Conservation (phyloP, 1,284 basidiomycete species). For the Ganoderma sp. region DNA sequence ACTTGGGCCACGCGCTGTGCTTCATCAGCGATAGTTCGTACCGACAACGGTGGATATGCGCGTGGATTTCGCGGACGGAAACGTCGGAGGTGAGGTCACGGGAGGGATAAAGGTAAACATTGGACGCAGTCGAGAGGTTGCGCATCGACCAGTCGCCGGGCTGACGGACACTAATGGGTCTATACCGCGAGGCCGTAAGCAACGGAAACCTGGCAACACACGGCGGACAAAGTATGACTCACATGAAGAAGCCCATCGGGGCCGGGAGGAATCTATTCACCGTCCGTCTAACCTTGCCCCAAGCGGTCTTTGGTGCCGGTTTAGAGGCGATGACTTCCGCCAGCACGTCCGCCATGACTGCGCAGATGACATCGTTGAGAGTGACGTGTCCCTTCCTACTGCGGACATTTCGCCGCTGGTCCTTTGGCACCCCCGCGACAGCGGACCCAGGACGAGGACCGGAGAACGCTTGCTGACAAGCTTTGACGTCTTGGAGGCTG, state of each 20-base stretch:
- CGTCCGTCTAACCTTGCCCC: conserved; percentile 23
- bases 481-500: conserved; percentile 38
- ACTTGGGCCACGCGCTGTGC: conserved; percentile 37
- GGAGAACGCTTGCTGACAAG: conserved; percentile 42
- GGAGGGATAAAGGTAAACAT: conserved; percentile 36
- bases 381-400: conserved; percentile 37
- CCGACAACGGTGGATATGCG: conserved; percentile 38
- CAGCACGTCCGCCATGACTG: conserved; percentile 40
- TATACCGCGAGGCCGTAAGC: conserved; percentile 3
- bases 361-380: conserved; percentile 41
- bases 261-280: conserved; percentile 32
- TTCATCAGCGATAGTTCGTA: conserved; percentile 40
- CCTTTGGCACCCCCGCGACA: conserved; percentile 31
- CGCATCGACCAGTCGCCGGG: conserved; percentile 40
- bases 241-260: conserved; percentile 39
- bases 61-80: conserved; percentile 31
- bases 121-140: conserved; percentile 37
- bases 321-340: conserved; percentile 32
- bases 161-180: conserved; percentile 37
- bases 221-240: conserved; percentile 6
- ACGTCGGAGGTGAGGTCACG: conserved; percentile 17
- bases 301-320: conserved; percentile 23
- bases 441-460: conserved; percentile 35
- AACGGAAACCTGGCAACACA: not conserved
- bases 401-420: conserved; percentile 29